These are phyloP conservation scores for Ceratocystis ficicola DNA, from an alignment of 2,329 filamentous ascomycete genomes.

Conservation along the genomic window DNA sequence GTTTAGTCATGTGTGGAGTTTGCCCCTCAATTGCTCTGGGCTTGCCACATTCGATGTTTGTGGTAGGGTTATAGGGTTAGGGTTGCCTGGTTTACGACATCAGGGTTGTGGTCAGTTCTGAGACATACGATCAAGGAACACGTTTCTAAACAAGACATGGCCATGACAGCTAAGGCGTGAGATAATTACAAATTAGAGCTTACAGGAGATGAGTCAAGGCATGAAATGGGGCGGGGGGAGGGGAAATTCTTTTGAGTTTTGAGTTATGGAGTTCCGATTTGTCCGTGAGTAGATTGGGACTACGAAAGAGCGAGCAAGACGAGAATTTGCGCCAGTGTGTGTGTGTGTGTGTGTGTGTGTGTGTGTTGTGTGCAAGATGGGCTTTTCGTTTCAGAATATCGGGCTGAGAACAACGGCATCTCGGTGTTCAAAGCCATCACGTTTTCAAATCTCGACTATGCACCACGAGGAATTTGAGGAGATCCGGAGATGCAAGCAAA, in stretches of 20 bases:
- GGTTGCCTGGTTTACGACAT: neutral
- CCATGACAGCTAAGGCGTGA: neutral
- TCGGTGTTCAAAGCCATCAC: neutral
- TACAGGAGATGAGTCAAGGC: neutral
- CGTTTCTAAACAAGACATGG: neutral
- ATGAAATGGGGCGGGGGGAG: neutral
- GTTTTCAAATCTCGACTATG: neutral
- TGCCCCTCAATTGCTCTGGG: neutral
- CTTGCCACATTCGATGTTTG: neutral
- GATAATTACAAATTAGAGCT: neutral
- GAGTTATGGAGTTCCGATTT: neutral
- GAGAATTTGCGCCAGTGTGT: neutral
- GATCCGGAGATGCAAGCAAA: neutral
- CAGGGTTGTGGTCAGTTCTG: neutral
- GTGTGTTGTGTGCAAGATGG: neutral
- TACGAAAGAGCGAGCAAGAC: neutral
- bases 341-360: neutral
- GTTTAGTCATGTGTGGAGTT: neutral
- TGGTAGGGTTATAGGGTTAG: neutral
- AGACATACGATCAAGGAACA: conserved; percentile 4
- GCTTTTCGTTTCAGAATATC: neutral
- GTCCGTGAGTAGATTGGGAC: neutral
- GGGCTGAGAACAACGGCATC: neutral
- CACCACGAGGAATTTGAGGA: neutral
- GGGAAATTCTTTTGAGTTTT: too few species aligned